Evolutionary conservation across 257 asterid species (phyloP).

Genomic region (Euphrasia confusa): DNA sequence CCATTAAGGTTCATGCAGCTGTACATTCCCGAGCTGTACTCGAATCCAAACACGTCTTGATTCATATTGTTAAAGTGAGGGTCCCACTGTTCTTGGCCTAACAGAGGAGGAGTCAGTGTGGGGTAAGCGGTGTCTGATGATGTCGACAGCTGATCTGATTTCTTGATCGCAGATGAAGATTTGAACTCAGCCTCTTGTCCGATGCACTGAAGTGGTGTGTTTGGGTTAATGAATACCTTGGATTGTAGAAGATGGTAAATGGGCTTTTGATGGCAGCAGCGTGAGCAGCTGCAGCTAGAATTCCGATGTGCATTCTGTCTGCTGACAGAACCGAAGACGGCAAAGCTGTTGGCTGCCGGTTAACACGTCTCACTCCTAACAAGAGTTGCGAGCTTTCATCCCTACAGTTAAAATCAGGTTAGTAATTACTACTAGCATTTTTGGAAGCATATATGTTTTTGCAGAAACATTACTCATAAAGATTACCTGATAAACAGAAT

Average conservation of each 20-base stretch:
- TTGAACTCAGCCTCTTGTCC: conserved; percentile 25
- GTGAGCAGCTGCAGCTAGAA: neutral
- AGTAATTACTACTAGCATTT: too few species aligned
- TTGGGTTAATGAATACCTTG: conserved; percentile 6
- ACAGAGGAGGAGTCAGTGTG: conserved; percentile 20
- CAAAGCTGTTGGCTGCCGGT: neutral
- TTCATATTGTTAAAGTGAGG: conserved; percentile 37
- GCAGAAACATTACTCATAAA: too few species aligned
- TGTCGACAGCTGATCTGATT: conserved; percentile 28
- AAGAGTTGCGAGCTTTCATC: neutral
- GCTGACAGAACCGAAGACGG: neutral
- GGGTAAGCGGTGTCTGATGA: too few species aligned
- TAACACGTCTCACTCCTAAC: neutral
- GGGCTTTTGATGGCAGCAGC: neutral
- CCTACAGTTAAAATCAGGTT: neutral
- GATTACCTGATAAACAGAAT: too few species aligned
- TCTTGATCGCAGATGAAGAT: conserved; percentile 32
- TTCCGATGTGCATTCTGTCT: neutral
- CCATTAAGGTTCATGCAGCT: neutral
- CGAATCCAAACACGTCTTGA: conserved; percentile 49
- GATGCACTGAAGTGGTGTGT: conserved; percentile 35
- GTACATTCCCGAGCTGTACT: conserved; percentile 29
- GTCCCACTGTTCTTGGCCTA: conserved; percentile 53
- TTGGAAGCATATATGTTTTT: too few species aligned
- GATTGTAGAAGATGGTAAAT: neutral